A percentile compares a stretch with the other conserved stretches of the same genome.
These are phyloP conservation scores for Misopates orontium DNA, from an alignment of 257 asterid species.

Conservation along the genomic window DNA sequence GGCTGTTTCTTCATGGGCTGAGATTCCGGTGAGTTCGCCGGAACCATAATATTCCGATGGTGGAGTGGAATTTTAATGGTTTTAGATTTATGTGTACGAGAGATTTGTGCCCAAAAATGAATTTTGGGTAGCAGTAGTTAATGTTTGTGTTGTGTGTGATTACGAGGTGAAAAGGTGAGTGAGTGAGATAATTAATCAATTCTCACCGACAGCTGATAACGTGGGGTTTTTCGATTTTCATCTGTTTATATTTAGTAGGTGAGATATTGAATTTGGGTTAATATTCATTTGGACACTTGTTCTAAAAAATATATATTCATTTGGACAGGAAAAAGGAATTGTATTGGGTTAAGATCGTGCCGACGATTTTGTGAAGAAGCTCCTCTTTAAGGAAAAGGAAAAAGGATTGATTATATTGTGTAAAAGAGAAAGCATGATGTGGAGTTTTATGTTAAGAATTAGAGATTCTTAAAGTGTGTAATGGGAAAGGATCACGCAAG, in stretches of 20 bases:
- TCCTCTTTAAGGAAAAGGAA: no score
- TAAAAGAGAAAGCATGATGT: no score
- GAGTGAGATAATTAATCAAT: not conserved
- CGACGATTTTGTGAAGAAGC: not conserved
- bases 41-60: no score
- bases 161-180: not conserved
- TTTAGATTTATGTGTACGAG: no score
- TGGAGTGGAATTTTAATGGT: no score
- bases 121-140: no score
- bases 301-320: no score
- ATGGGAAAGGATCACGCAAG: constrained; percentile 3
- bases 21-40: not conserved
- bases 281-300: no score
- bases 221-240: constrained; percentile 13
- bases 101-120: no score
- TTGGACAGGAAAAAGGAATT: no score
- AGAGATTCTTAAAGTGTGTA: not conserved
- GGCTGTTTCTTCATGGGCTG: constrained; percentile 34
- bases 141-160: no score
- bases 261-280: not conserved
- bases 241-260: constrained; percentile 5
- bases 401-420: no score
- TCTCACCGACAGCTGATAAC: constrained; percentile 26
- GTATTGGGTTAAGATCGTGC: not conserved
- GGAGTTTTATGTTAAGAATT: not conserved